A percentile compares a stretch with the other conserved stretches of the same genome.
phyloP scores from a whole-genome alignment of 805 yeast species.

The Kodamaea leandrae region DNA sequence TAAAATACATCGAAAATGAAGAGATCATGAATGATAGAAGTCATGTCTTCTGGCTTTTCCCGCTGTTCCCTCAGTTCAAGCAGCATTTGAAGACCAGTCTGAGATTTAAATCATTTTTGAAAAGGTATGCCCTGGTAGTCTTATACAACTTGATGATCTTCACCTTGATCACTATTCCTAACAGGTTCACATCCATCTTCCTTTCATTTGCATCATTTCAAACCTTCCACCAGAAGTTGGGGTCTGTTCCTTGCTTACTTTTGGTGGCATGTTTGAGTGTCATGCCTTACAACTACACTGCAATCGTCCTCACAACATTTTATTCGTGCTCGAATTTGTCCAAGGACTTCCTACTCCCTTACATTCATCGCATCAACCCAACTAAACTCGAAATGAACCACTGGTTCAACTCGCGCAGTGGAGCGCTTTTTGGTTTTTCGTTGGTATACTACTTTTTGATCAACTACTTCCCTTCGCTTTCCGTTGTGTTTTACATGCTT shows the following conservation, averaged over 20 bases:
- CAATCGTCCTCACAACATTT: constrained; percentile 40
- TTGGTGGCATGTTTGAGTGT: constrained; percentile 35
- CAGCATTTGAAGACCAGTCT: constrained; percentile 15
- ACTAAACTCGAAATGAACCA: constrained; percentile 38
- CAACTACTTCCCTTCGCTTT: constrained; percentile 40
- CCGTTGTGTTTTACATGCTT: constrained; percentile 48
- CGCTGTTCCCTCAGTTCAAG: constrained; percentile 6
- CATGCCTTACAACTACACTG: constrained; percentile 33
- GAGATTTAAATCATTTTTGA: constrained; percentile 20
- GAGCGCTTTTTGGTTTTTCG: constrained; percentile 56
- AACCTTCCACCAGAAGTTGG: constrained; percentile 43
- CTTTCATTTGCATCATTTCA: constrained; percentile 44
- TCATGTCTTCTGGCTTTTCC: not conserved
- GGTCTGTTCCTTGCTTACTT: constrained; percentile 42
- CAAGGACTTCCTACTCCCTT: constrained; percentile 49
- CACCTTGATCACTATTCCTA: constrained; percentile 16
- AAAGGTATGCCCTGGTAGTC: constrained; percentile 16
- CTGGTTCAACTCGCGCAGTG: constrained; percentile 55
- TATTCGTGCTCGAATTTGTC: constrained; percentile 47
- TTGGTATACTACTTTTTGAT: constrained; percentile 44
- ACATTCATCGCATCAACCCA: constrained; percentile 47
- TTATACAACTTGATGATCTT: constrained; percentile 31
- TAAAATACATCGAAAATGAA: constrained; percentile 8
- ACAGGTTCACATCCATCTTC: constrained; percentile 37
- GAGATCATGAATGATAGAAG: constrained; percentile 5